These are phyloP conservation scores for Calonectria fujianensis DNA, from an alignment of 2,329 filamentous ascomycete genomes.

Conservation along the genomic window DNA sequence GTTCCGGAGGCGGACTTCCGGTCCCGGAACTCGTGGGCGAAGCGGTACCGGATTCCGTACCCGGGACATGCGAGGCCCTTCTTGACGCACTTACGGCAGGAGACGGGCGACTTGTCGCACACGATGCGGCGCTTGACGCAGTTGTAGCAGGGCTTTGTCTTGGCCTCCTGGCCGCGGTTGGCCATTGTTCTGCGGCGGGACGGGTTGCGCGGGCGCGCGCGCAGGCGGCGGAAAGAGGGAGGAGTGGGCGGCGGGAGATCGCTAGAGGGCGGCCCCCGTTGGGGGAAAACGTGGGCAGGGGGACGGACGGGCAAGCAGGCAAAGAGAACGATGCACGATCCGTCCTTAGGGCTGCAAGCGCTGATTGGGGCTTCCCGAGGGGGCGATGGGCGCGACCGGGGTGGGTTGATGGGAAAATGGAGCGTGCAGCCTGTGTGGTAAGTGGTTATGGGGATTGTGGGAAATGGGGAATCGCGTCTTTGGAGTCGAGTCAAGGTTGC, in stretches of 20 bases:
- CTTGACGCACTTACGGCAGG: slow-evolving; percentile 39
- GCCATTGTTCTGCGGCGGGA: not conserved
- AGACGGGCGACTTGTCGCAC: slow-evolving; percentile 40
- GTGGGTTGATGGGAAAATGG: slow-evolving; percentile 3
- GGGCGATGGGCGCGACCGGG: not conserved
- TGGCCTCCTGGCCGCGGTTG: not conserved
- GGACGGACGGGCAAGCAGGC: not conserved
- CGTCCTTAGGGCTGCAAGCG: not conserved
- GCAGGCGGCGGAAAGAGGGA: not conserved
- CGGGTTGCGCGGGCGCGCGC: not conserved
- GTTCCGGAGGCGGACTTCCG: slow-evolving; percentile 25
- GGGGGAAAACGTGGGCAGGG: not conserved
- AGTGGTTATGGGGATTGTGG: not conserved
- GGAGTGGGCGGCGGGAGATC: not conserved
- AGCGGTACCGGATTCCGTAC: slow-evolving; percentile 42
- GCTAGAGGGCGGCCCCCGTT: slow-evolving; percentile 6
- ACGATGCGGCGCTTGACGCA: slow-evolving; percentile 42
- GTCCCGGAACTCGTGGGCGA: slow-evolving; percentile 37
- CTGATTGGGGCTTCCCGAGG: not conserved
- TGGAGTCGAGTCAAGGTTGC: not conserved
- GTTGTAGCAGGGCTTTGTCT: slow-evolving; percentile 42
- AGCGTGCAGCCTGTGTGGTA: not conserved
- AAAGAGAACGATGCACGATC: not conserved
- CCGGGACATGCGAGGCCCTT: slow-evolving; percentile 39
- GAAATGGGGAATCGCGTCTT: not conserved